Conservation (phyloP, 805 yeast species). For the Lipomyces spencermartinsiae region DNA sequence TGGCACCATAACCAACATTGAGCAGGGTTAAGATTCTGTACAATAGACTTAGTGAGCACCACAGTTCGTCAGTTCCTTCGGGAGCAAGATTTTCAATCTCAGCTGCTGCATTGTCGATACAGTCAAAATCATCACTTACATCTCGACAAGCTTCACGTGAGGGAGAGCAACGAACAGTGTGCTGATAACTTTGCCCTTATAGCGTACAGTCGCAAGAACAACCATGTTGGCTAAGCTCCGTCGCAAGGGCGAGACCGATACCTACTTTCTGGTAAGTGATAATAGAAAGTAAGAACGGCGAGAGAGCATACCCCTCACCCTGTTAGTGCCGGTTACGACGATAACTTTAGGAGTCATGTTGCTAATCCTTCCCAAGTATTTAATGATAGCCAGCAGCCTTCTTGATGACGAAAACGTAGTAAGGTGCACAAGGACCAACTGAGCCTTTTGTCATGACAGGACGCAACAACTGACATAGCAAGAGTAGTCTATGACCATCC, state of each 20-base stretch:
- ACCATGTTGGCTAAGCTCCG: background rate
- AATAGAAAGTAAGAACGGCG: background rate
- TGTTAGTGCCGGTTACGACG: background rate
- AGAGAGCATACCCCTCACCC: background rate
- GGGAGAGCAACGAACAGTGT: background rate
- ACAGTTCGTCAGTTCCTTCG: background rate
- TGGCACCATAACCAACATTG: no score
- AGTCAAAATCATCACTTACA: background rate
- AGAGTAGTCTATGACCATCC: no score
- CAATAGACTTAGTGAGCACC: background rate
- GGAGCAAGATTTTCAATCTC: background rate
- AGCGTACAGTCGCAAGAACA: constrained; percentile 1
- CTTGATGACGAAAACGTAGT: no score
- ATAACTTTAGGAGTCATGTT: no score
- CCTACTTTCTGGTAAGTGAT: background rate
- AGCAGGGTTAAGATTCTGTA: no score
- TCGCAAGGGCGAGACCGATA: background rate
- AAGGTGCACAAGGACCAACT: no score
- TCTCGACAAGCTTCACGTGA: background rate
- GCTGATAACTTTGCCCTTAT: background rate
- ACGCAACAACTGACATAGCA: no score
- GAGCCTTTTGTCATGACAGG: no score
- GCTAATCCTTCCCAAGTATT: background rate
- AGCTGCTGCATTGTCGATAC: background rate
- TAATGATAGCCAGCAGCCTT: no score